These are phyloP conservation scores for Nitzschia inconspicua DNA, from an alignment of 108 stramenopile species.

Conservation along the genomic window DNA sequence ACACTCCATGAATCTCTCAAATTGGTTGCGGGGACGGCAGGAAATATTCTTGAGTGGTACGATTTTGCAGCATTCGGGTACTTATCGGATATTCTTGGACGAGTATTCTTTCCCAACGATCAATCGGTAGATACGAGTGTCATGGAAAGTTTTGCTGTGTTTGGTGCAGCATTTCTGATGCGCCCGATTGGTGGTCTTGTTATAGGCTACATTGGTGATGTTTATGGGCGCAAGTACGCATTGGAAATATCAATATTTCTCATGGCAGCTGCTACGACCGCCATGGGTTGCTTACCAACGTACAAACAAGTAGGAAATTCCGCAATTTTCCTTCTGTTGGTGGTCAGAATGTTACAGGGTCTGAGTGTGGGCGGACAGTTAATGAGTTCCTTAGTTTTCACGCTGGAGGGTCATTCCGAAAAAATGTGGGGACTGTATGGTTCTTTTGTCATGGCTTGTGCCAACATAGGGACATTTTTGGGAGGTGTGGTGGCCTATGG, in stretches of 20 bases:
- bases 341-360: slow-evolving; percentile 74
- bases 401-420: slow-evolving; percentile 47
- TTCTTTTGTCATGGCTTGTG: slow-evolving; percentile 57
- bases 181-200: slow-evolving; percentile 74
- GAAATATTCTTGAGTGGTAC: slow-evolving; percentile 34
- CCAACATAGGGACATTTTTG: slow-evolving; percentile 59
- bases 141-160: slow-evolving; percentile 64
- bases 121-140: slow-evolving; percentile 28
- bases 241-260: slow-evolving; percentile 59
- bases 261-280: slow-evolving; percentile 75
- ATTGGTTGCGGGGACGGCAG: slow-evolving; percentile 9
- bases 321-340: slow-evolving; percentile 47
- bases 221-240: slow-evolving; percentile 63
- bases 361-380: slow-evolving; percentile 80
- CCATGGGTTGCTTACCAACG: slow-evolving; percentile 81
- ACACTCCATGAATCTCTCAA: background rate
- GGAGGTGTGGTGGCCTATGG: slow-evolving; percentile 49
- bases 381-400: slow-evolving; percentile 67
- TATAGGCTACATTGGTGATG: slow-evolving; percentile 74
- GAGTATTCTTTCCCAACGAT: slow-evolving; percentile 71
- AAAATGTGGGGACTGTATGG: slow-evolving; percentile 51
- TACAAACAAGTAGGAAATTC: slow-evolving; percentile 56
- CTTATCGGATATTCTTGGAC: slow-evolving; percentile 59
- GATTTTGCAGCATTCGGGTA: slow-evolving; percentile 69
- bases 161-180: slow-evolving; percentile 78